These are phyloP conservation scores for Canavalia ensiformis DNA, from an alignment of 306 rosid species.

Conservation along the genomic window DNA sequence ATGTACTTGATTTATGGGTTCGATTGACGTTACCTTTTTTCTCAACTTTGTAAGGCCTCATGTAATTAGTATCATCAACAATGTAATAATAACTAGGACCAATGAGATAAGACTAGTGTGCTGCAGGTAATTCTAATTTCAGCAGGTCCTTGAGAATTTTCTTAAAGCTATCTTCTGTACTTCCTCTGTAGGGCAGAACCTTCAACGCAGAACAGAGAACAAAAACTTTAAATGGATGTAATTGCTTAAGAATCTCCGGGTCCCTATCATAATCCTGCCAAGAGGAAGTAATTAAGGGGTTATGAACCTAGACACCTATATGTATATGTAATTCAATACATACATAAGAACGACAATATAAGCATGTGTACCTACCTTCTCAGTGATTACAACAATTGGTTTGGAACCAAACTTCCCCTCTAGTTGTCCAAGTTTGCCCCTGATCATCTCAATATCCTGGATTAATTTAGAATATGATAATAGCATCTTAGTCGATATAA, in stretches of 20 bases:
- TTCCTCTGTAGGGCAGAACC: slow-evolving; percentile 55
- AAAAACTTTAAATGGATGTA: slow-evolving; percentile 67
- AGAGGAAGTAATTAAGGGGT: slow-evolving; percentile 14
- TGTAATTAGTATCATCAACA: neutral
- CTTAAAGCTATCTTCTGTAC: slow-evolving; percentile 71
- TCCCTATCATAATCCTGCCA: slow-evolving; percentile 94
- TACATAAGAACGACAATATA: neutral
- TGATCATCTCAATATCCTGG: slow-evolving; percentile 74
- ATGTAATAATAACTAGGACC: neutral
- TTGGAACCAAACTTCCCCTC: slow-evolving; percentile 66
- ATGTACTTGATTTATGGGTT: no score
- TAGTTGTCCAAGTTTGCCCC: slow-evolving; percentile 63
- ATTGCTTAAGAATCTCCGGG: slow-evolving; percentile 60
- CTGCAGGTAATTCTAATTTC: slow-evolving; percentile 47
- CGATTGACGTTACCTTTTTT: neutral
- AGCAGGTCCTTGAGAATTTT: slow-evolving; percentile 61
- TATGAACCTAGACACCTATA: neutral
- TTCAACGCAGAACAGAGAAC: slow-evolving; percentile 71
- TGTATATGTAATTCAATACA: slow-evolving; percentile 13
- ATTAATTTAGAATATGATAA: slow-evolving; percentile 18
- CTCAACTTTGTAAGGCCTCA: slow-evolving; percentile 6
- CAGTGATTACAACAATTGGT: slow-evolving; percentile 78
- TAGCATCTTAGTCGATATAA: slow-evolving; percentile 28
- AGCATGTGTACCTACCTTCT: slow-evolving; percentile 68
- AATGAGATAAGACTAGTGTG: slow-evolving; percentile 8